Base-by-base conservation (phyloP, 164 flowering plant species). In the Macadamia tetraphylla region DNA sequence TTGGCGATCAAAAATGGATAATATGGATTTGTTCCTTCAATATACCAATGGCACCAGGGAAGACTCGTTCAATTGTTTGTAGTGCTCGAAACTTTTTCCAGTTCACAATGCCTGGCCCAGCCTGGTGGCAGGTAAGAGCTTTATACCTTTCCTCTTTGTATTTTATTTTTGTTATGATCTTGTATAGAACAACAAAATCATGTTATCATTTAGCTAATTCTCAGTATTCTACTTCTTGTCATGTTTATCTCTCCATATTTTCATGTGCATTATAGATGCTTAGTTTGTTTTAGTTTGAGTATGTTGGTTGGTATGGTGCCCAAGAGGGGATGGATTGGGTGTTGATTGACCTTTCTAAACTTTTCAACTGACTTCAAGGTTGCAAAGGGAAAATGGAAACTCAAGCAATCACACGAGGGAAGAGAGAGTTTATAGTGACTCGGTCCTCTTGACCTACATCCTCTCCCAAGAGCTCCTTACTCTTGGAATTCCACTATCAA, bases 21-120 rank as follows among this genome's bases (percentile, higher is more conserved):
- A 91, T 94, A 75, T 94, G 98, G 98, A 94, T 94, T 49, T 94
- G 97, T 72, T 94, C 97, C 70, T 91, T 94, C 82, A 94, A 94
- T 74, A 85, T 94, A 60, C 98, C 98, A 61, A 91, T 94, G 98
- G 95, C 95, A 60, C 95, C 97, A 29, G 98, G 98, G 70, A 94
- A 94, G 83, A 91, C 98, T 10, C 97, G 98, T 59, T 94, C 98
- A n/a, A 94, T 94, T 72, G 98, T 94, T 70, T 94, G 98, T 59
- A 94, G 98, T 79, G 98, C 98, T 66, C 85, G 98, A 46, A 94
- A 94, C 80, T 94, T 94, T 77, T 94, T 94, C 77, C 97, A 84
- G 74, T 75, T 91, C 74, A 79, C 91, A 18, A 81, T 94, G 85
- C 98, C 98, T 29, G 98, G 97, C 9, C 83, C 88, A 71, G 84